These are phyloP conservation scores for Coemansia sp. DNA, from an alignment of 192 early-diverging fungal genomes.

Conservation along the genomic window DNA sequence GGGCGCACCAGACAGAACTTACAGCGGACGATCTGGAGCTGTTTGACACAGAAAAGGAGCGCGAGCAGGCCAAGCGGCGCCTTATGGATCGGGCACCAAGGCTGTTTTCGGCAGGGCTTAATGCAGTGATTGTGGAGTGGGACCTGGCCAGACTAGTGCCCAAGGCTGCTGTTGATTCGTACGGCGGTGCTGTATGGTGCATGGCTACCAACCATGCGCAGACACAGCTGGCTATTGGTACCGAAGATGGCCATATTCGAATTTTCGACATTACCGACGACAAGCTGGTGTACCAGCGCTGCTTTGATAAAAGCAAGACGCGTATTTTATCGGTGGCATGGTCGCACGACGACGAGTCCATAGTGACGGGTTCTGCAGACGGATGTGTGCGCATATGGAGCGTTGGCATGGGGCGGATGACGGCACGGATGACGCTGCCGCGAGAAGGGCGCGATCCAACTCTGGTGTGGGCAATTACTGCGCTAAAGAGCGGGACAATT, in stretches of 20 bases:
- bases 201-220: conserved; percentile 76
- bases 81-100: conserved; percentile 60
- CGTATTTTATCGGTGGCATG: conserved; percentile 87
- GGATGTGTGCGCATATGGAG: conserved; percentile 73
- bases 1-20: conserved; percentile 73
- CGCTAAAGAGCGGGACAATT: conserved; percentile 68
- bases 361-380: conserved; percentile 84
- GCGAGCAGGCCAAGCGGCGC: conserved; percentile 50
- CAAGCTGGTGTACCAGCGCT: conserved; percentile 62
- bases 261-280: conserved; percentile 82
- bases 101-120: conserved; percentile 83
- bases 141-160: conserved; percentile 66
- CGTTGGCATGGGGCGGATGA: conserved; percentile 52
- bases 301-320: conserved; percentile 61
- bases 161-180: conserved; percentile 68
- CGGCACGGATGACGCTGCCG: conserved; percentile 74
- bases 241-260: conserved; percentile 88
- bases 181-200: conserved; percentile 94
- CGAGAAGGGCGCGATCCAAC: conserved; percentile 69
- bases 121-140: conserved; percentile 85
- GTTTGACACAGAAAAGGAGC: conserved; percentile 65
- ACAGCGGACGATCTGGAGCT: conserved; percentile 63
- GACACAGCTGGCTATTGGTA: conserved; percentile 82
- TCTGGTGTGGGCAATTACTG: conserved; percentile 82
- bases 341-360: conserved; percentile 64